phyloP scores from a whole-genome alignment of 108 stramenopile species.

The Cyclotella kingstonii region DNA sequence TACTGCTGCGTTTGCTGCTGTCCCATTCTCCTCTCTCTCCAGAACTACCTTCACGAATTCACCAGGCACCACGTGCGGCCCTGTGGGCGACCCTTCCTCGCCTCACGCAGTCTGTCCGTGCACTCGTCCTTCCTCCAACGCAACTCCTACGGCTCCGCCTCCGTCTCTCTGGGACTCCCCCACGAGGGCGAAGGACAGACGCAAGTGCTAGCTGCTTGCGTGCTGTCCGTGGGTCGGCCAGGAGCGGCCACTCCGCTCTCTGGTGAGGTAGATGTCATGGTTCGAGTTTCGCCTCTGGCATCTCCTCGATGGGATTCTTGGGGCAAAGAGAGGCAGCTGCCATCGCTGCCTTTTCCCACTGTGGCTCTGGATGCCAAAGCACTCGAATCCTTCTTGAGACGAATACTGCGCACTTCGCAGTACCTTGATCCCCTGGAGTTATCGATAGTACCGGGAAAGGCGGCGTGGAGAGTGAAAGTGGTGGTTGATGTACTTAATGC shows the following conservation, averaged over 20 bases:
- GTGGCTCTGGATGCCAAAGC: constrained; percentile 30
- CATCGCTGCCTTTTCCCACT: too few relatives aligned
- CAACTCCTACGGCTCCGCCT: constrained; percentile 64
- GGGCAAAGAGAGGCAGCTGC: constrained; percentile 6
- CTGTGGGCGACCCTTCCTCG: constrained; percentile 58
- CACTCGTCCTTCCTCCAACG: constrained; percentile 47
- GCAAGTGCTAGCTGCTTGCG: constrained; percentile 61
- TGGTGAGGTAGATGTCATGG: constrained; percentile 54
- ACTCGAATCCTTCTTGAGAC: constrained; percentile 41
- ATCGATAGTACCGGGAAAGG: constrained; percentile 37
- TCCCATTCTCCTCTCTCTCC: neutral
- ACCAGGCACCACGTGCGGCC: constrained; percentile 59
- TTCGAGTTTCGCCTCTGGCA: constrained; percentile 33
- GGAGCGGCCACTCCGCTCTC: constrained; percentile 40
- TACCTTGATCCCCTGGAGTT: constrained; percentile 36
- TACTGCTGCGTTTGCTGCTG: neutral
- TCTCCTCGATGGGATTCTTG: constrained; percentile 29
- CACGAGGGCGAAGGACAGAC: constrained; percentile 39
- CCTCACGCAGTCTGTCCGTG: constrained; percentile 55
- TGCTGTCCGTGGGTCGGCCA: constrained; percentile 70
- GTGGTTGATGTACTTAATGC: constrained; percentile 57
- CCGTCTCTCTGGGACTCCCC: constrained; percentile 46
- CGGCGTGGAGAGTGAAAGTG: constrained; percentile 58
- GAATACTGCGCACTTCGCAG: constrained; percentile 28
- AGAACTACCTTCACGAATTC: constrained; percentile 60